Evolutionary conservation across 257 asterid genomes (phyloP), one percentile per base, ranked within the genome.

Genomic region (Nicotiana benthamiana): DNA sequence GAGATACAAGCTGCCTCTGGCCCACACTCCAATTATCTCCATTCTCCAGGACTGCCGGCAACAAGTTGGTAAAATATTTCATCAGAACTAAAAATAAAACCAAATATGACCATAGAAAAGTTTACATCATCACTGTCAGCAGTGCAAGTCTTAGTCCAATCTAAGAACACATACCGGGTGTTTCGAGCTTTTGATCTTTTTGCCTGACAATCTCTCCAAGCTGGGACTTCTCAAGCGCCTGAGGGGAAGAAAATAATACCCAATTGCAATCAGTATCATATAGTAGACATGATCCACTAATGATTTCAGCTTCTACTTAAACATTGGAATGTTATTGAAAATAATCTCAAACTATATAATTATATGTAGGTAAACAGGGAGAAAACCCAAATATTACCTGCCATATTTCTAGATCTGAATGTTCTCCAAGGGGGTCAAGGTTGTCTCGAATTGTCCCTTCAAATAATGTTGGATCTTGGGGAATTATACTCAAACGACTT

Each of bases 11-110:
- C 86, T 94, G 98, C 30, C 98, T 83, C 83, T 94, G 98, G 76
- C 98, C 98, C 70, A 94, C 97, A 68, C 98, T 94, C 98, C 98
- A 94, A 70, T 94, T 94, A 76, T 94, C 98, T 85, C 98, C 98
- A 80, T 85, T 91, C 83, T 94, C 98, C 18, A 92, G 66, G 82
- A 94, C 98, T 94, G 90, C 20, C 80, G 63, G 63, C 60, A 78
- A 54, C 82, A 46, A 32, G 16, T 46, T 46, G 77, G 15, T 24
- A 11, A 65, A n/a, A 81, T 26, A 43, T 66, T 59, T 24, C 24
- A 54, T 80, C 40, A 66, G 85, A 48, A 62, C 32, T n/a, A 51
- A 64, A 63, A 30, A 79, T 20, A 60, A 34, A 62, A 46, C 64
- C 53, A 26, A 74, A 74, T 3, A 72, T 24, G 43, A 60, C 27